Base-by-base conservation (phyloP, 106 monocot species). In the Dendrobium catenatum region DNA sequence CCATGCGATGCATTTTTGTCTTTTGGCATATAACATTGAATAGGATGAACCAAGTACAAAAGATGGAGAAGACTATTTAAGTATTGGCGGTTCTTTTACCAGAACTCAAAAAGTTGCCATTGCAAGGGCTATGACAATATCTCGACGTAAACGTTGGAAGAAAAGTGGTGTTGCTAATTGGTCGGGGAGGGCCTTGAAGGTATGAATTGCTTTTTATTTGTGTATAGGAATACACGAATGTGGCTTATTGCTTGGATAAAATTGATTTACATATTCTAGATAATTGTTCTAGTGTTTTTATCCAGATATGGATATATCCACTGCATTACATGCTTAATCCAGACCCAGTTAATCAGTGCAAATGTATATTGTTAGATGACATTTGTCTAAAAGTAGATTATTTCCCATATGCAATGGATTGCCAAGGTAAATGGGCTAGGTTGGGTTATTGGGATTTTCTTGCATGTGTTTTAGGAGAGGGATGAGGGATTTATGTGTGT, bases 1-100 rank as follows among this genome's bases (percentile, higher is more conserved):
- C 74, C n/a, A 74, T 44, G 43, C 29, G 43, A 42, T 74, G 0
- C 20, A 33, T 74, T 74, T 20, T 44, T 20, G 18, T 74, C 8
- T 74, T 74, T 44, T 44, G 43, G 7, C 43, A 20, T 43, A 74
- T 24, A 49, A 11, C 42, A 47, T 49, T 74, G 3, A 18, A 24
- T 76, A 99, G 98, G 93, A 88, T 79, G 91, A 88, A 33, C 95
- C 94, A 5, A 81, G 89, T 41, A 90, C 82, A 26, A 90, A 87
- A 80, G 76, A 83, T 67, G 78, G 59, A 5, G 33, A 44, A 80
- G 24, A 16, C 81, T 19, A 88, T 29, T 31, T 55, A 6, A 92
- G 82, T 64, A 86, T 31, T 58, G 48, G 18, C 72, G 17, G 49
- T 68, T 43, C 37, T 79, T 42, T 26, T 47, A 70, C 51, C 66